Evolutionary conservation across 352 stramenopile species (phyloP), one percentile per base, ranked within the genome.

Genomic region (Pythium aquatile): DNA sequence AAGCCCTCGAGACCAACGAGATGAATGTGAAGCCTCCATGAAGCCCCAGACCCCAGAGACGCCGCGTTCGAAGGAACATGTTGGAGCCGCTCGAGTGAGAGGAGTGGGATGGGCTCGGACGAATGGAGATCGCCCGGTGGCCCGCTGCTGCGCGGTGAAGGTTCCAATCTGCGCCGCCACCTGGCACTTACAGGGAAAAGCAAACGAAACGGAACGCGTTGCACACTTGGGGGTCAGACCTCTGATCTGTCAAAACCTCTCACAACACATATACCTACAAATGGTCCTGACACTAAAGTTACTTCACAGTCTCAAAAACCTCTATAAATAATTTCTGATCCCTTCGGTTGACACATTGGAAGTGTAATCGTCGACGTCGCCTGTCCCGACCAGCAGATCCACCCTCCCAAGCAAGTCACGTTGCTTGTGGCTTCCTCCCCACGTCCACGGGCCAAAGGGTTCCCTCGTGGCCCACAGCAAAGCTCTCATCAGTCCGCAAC

Each of bases 161-260:
- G 60, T 66, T 66, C 60, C 60, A 53, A 66, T 66, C 59, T 59
- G 60, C 17, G 6, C 35, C 37, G 20, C 60, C 49, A 66, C 11
- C 39, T 66, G 59, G 39, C 26, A n/a, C 13, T 37, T 58, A 13
- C 35, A n/a, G 26, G 13, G 32, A 20, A 20, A 51, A 46, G 44
- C 26, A 65, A 58, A 59, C 61, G 55, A 58, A 53, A 55, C 61
- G 55, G 52, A 61, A 55, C 62, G 5, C 35, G 35, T 42, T 42
- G 35, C 35, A 42, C 35, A 42, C 35, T 42, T 42, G 35, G 35
- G 35, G 35, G 11, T 11, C 35, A 5, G 32, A 35, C 32, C 35
- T 42, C 35, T 42, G 35, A 42, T 42, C 35, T 2, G 35, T 11
- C 35, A 11, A 5, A 16, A 42, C 35, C 35, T 42, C 35, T 42